Evolutionary conservation across 306 rosid species (phyloP).

Genomic region (Rubus parviflorus): DNA sequence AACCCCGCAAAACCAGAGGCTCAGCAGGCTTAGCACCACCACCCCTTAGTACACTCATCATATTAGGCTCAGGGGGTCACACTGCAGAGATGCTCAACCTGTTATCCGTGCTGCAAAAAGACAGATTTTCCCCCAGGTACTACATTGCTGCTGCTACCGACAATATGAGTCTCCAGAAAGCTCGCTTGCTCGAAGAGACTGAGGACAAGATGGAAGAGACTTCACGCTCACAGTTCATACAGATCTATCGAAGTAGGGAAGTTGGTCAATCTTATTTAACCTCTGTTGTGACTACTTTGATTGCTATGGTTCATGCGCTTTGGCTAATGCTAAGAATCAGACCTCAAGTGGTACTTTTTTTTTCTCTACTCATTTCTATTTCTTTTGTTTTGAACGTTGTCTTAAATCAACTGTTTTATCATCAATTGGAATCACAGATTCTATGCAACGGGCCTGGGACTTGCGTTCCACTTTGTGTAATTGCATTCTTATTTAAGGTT

Average conservation of each 20-base stretch:
- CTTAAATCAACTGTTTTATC: background rate
- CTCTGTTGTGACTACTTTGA: slow-evolving; percentile 77
- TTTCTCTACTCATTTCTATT: slow-evolving; percentile 6
- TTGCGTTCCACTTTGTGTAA: slow-evolving; percentile 78
- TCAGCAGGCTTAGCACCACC: background rate
- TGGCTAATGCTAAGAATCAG: slow-evolving; percentile 80
- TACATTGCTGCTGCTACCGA: slow-evolving; percentile 87
- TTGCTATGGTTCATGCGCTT: slow-evolving; percentile 60
- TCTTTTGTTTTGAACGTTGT: slow-evolving; percentile 5
- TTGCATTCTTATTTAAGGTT: slow-evolving; percentile 86
- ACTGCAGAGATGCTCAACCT: slow-evolving; percentile 93
- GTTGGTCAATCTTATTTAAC: slow-evolving; percentile 92
- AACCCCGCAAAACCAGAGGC: slow-evolving; percentile 30
- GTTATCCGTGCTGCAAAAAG: slow-evolving; percentile 57
- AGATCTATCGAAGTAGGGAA: slow-evolving; percentile 86
- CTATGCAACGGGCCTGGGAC: slow-evolving; percentile 98
- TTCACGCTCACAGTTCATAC: slow-evolving; percentile 55
- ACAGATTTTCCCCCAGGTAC: slow-evolving; percentile 64
- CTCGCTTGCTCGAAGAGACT: slow-evolving; percentile 68
- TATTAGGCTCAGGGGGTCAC: slow-evolving; percentile 57
- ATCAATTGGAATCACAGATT: slow-evolving; percentile 46
- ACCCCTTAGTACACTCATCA: slow-evolving; percentile 34
- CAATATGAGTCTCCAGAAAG: slow-evolving; percentile 86
- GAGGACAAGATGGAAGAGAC: slow-evolving; percentile 33
- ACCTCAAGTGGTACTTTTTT: slow-evolving; percentile 83